phyloP scores from a whole-genome alignment of 331 rosid species.

The Rhamnella rubrinervis region DNA sequence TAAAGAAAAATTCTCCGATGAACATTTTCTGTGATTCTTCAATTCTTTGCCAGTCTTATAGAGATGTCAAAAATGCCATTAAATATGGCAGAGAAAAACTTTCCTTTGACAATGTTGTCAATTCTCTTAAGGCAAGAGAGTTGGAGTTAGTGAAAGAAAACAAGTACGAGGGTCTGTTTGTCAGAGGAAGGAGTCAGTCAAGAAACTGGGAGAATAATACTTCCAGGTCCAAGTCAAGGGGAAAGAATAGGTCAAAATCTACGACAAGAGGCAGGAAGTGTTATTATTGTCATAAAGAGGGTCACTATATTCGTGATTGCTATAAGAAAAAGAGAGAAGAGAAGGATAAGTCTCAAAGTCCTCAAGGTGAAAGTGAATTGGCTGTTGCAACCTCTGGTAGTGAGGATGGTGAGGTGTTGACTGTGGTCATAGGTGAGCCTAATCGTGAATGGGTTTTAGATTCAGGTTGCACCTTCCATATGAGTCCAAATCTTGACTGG shows the following conservation, averaged over 20 bases:
- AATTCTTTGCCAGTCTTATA: no score
- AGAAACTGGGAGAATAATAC: not conserved
- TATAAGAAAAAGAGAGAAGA: no score
- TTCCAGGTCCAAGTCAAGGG: not conserved
- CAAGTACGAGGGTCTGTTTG: no score
- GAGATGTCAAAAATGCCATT: not conserved
- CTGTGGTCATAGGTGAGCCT: not conserved
- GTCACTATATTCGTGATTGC: not conserved
- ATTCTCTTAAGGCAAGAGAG: not conserved
- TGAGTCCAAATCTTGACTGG: not conserved
- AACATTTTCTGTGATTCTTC: not conserved
- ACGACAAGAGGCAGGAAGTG: not conserved
- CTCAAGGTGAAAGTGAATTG: not conserved
- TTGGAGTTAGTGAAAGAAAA: not conserved
- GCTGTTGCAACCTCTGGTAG: not conserved
- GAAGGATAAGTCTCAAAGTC: no score
- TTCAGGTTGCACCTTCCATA: no score
- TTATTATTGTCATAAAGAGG: no score
- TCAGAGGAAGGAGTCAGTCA: not conserved
- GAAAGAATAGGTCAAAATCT: no score
- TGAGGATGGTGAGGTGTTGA: not conserved
- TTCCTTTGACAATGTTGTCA: not conserved
- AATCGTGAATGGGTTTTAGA: no score
- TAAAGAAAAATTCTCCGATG: no score
- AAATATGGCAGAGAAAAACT: not conserved